A percentile compares a stretch with the other conserved stretches of the same genome.
These are phyloP conservation scores for Boeremia exigua DNA, from an alignment of 2,329 filamentous ascomycete genomes.

Conservation along the genomic window DNA sequence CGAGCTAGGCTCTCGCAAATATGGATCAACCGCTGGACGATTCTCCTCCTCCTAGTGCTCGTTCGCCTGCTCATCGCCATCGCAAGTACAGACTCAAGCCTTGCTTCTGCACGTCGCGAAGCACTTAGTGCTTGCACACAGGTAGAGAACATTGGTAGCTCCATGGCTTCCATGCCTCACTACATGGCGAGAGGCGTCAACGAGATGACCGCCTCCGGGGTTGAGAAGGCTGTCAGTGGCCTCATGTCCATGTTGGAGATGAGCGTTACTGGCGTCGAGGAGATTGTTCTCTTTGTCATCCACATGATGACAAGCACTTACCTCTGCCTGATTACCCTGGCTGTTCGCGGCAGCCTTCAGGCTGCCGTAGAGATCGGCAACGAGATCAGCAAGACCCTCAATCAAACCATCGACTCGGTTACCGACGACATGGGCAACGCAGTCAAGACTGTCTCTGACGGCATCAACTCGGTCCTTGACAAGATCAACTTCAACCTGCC, in stretches of 20 bases:
- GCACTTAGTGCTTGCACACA: constrained; percentile 88
- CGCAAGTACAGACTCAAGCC: constrained; percentile 72
- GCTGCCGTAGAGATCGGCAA: constrained; percentile 69
- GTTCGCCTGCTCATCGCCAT: constrained; percentile 80
- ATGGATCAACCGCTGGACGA: constrained; percentile 97
- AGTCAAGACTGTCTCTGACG: constrained; percentile 41
- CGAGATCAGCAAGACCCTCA: constrained; percentile 66
- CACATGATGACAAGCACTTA: constrained; percentile 91
- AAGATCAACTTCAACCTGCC: constrained; percentile 51
- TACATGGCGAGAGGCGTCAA: constrained; percentile 92
- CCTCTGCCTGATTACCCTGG: constrained; percentile 84
- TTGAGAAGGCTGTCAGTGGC: constrained; percentile 80
- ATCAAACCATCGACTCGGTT: constrained; percentile 66
- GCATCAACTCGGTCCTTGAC: constrained; percentile 49
- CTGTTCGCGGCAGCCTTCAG: constrained; percentile 78
- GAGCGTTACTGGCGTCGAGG: constrained; percentile 81
- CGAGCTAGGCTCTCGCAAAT: constrained; percentile 89
- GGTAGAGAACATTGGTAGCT: constrained; percentile 90
- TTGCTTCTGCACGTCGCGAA: constrained; percentile 77
- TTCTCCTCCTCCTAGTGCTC: constrained; percentile 85
- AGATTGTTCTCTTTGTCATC: constrained; percentile 89
- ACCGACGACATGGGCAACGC: constrained; percentile 56
- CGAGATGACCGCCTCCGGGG: constrained; percentile 76
- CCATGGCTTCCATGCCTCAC: constrained; percentile 98
- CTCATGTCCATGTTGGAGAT: constrained; percentile 81